Percentiles rank a stretch among this genome's conserved stretches.
These are phyloP conservation scores for Candida coquimbonensis DNA, from an alignment of 805 yeast species.

Conservation along the genomic window DNA sequence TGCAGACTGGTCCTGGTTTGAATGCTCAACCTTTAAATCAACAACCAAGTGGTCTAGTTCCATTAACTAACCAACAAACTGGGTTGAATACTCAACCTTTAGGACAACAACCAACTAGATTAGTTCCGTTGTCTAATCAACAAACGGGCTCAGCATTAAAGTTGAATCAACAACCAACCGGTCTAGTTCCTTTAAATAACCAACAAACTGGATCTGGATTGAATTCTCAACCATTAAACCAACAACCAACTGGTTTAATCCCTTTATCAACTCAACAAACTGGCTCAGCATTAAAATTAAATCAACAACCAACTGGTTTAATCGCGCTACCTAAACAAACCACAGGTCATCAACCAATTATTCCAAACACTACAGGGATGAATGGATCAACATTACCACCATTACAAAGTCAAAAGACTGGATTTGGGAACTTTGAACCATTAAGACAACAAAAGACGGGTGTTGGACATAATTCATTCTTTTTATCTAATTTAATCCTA, in stretches of 20 bases:
- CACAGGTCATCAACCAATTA: slow-evolving; percentile 14
- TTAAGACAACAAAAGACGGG: slow-evolving; percentile 38
- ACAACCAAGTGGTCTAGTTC: slow-evolving; percentile 6
- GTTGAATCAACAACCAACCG: slow-evolving; percentile 55
- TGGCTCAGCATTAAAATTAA: slow-evolving; percentile 17
- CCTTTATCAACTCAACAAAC: slow-evolving; percentile 19
- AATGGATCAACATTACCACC: slow-evolving; percentile 27
- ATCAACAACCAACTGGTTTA: slow-evolving; percentile 31
- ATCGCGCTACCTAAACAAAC: slow-evolving; percentile 19
- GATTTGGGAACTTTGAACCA: slow-evolving; percentile 29
- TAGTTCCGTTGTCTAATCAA: slow-evolving; percentile 24
- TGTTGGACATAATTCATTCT: slow-evolving; percentile 34
- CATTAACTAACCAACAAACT: slow-evolving; percentile 17
- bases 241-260: slow-evolving; percentile 30
- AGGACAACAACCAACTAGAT: slow-evolving; percentile 42
- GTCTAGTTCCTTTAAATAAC: slow-evolving; percentile 31
- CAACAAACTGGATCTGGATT: slow-evolving; percentile 25
- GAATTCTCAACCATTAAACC: slow-evolving; percentile 11
- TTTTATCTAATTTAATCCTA: slow-evolving; percentile 50
- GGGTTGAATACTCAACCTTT: slow-evolving; percentile 1
- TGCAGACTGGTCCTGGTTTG: no score
- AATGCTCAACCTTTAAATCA: not conserved
- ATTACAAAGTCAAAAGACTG: slow-evolving; percentile 53
- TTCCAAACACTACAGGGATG: slow-evolving; percentile 22
- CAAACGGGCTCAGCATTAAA: slow-evolving; percentile 27